phyloP scores from a whole-genome alignment of 1,284 basidiomycete species.

The Rhodotorula sp. region DNA sequence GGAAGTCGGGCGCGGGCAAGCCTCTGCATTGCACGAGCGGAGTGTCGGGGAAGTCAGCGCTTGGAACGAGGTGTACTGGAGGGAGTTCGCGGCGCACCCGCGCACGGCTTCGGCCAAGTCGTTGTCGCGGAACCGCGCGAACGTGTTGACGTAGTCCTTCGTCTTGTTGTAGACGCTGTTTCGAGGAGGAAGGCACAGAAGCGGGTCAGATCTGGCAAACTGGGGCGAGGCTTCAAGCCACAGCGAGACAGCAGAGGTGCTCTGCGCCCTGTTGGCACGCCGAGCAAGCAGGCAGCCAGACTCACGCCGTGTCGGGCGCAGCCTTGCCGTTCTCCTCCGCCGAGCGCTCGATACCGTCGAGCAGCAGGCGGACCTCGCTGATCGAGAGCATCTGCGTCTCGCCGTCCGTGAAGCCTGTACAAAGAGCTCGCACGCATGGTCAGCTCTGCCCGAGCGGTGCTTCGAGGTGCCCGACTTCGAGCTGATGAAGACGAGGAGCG shows the following conservation, averaged over 20 bases:
- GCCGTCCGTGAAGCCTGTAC: conserved; percentile 80
- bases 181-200: not conserved
- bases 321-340: not conserved
- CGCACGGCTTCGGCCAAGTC: conserved; percentile 83
- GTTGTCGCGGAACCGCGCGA: conserved; percentile 82
- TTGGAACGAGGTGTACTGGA: not conserved
- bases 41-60: conserved; percentile 27
- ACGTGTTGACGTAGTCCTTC: conserved; percentile 84
- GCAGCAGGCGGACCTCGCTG: conserved; percentile 83
- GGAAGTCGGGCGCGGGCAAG: conserved; percentile 69
- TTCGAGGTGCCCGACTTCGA: no score
- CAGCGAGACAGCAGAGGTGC: not conserved
- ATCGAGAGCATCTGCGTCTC: conserved; percentile 67
- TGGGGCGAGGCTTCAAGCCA: no score
- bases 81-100: conserved; percentile 62
- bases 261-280: not conserved
- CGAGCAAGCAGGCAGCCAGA: no score
- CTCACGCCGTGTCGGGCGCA: conserved; percentile 17
- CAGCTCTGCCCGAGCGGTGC: not conserved
- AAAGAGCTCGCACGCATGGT: not conserved
- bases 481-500: not conserved
- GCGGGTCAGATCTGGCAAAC: not conserved
- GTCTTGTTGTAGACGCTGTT: conserved; percentile 87
- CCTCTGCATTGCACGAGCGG: conserved; percentile 58
- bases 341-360: conserved; percentile 59